Conservation (phyloP, 495 filamentous ascomycete species). For the Aspergillus carlsbadensis region DNA sequence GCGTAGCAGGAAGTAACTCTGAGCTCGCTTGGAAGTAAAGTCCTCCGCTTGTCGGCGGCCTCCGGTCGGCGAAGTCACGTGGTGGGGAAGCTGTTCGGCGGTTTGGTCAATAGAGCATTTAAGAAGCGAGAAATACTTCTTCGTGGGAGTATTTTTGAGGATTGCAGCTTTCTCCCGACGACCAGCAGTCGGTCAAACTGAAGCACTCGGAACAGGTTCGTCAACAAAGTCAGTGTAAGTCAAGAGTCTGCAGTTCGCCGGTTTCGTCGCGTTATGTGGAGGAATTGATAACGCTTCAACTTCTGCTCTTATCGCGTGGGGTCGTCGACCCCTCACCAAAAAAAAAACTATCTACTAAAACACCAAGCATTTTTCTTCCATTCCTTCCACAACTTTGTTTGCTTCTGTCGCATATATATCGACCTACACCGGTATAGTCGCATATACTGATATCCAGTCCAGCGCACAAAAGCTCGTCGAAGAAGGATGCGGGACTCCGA, state of each 20-base stretch:
- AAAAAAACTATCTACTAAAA: not conserved
- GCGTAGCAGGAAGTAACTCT: too few species aligned
- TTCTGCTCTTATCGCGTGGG: conserved; percentile 4
- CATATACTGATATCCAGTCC: not conserved
- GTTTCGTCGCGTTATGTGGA: not conserved
- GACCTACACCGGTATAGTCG: too few species aligned
- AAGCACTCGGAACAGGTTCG: too few species aligned
- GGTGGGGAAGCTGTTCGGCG: too few species aligned
- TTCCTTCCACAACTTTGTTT: not conserved
- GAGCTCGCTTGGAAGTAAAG: not conserved
- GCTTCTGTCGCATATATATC: not conserved
- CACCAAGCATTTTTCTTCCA: not conserved
- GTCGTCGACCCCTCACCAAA: not conserved
- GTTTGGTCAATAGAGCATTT: too few species aligned
- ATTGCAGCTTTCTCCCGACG: too few species aligned
- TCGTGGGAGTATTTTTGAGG: too few species aligned
- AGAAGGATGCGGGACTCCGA: conserved; percentile 17
- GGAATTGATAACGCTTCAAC: not conserved
- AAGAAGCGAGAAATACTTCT: too few species aligned
- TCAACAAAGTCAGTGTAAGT: not conserved
- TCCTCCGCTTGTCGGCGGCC: not conserved
- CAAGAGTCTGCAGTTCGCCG: not conserved
- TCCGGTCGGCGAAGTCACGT: too few species aligned
- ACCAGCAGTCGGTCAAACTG: not conserved
- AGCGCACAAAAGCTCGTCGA: too few species aligned